Evolutionary conservation across 2,329 filamentous ascomycete species (phyloP), one percentile per base, ranked within the genome.

Genomic region (Arthrobotrys entomopaga): DNA sequence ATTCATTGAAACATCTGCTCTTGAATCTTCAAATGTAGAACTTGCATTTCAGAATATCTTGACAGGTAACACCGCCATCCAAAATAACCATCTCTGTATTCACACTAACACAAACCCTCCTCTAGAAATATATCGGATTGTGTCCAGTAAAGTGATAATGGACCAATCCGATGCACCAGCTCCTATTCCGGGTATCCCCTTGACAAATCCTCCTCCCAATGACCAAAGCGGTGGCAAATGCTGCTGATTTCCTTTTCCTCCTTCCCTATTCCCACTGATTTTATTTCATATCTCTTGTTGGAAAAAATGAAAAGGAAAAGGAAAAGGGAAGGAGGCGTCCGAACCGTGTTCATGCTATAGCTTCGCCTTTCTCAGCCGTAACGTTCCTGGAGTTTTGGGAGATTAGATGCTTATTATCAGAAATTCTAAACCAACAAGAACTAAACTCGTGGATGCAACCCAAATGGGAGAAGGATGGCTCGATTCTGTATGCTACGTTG

Each of bases 21-120:
- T 99, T 80, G 95, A 99, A 82, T 95, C 95, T 79, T 98, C 93
- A 88, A 99, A 99, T 82, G 95, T 99, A 78, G 95, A 99, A 85
- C 89, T 98, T 81, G 95, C 95, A 75, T 98, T 99, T 88, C 94
- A 99, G 85, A 98, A 98, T 84, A 99, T 99, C 82, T 86, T 99
- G 82, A 99, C 95, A 81, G 94, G 94, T 97, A 87, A 5, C 76
- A 87, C 82, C 29, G 26, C 11, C 49, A 22, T 13, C 11, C 16
- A 4, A n/a, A 8, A 26, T 42, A 20, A n/a, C 16, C 29, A 15
- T 19, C 29, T 20, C 3, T 11, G 6, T n/a, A 24, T 46, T 1
- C n/a, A 19, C 20, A 10, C 24, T 50, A 26, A 64, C 54, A 49
- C 19, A n/a, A n/a, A n/a, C 29, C 48, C 40, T 54, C 42, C 58